A percentile compares a stretch with the other conserved stretches of the same genome.
phyloP scores from a whole-genome alignment of 495 filamentous ascomycete species.

The Umbilicaria muhlenbergii region DNA sequence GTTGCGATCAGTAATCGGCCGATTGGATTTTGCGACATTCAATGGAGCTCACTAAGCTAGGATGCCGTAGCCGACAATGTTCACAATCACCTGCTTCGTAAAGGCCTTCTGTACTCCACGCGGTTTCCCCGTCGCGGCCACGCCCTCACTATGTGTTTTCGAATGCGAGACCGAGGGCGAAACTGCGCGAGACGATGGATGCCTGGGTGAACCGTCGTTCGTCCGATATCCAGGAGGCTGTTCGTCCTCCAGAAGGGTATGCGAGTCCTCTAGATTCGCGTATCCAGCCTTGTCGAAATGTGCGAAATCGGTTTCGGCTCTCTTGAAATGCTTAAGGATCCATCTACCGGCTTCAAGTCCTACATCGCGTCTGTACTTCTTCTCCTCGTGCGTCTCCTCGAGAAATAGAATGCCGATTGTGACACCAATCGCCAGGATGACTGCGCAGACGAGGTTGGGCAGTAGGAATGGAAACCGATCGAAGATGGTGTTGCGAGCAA shows the following conservation, averaged over 20 bases:
- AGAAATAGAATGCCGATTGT: conserved; percentile 76
- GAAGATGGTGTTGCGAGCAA: conserved; percentile 58
- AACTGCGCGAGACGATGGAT: conserved; percentile 43
- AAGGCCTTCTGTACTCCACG: conserved; percentile 40
- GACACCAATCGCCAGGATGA: conserved; percentile 62
- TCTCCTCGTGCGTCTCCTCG: conserved; percentile 85
- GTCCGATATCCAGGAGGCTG: conserved; percentile 49
- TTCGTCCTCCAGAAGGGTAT: conserved; percentile 38
- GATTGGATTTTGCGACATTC: conserved; percentile 1
- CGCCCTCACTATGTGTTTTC: conserved; percentile 8
- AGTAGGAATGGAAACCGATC: conserved; percentile 81
- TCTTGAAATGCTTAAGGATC: conserved; percentile 38
- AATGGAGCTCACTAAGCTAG: conserved; percentile 71
- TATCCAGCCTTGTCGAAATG: conserved; percentile 17
- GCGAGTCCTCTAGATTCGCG: conserved; percentile 23
- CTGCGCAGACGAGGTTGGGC: conserved; percentile 81
- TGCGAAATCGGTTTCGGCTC: conserved; percentile 9
- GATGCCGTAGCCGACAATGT: conserved; percentile 81
- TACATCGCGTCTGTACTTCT: conserved; percentile 57
- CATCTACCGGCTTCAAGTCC: conserved; percentile 65
- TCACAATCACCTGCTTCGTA: conserved; percentile 63
- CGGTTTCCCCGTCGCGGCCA: conserved; percentile 3
- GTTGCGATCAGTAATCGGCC: conserved; percentile 4
- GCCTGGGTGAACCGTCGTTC: conserved; percentile 46
- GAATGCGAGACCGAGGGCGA: conserved; percentile 21